Base-by-base conservation (phyloP, 345 rosid species). In the Ceriops decandra region DNA sequence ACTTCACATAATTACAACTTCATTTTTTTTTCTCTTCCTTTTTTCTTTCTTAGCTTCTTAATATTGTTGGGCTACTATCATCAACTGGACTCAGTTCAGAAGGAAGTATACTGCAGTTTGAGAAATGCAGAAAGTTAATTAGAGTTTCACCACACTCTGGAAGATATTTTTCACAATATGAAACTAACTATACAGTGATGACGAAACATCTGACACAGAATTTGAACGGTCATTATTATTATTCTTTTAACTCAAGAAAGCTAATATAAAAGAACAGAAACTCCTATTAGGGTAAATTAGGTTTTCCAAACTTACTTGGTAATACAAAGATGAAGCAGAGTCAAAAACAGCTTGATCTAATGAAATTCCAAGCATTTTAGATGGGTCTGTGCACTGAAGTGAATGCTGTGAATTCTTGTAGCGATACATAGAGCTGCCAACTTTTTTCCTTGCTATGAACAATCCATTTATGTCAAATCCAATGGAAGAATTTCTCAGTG, bases 351-450 rank as follows among this genome's bases (percentile, higher is more conserved):
- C 95, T 79, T 86, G 96, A 19, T 89, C 93, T 24, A 95, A 74
- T 63, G 96, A 85, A 70, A 95, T 91, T 57, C 96, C 96, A 56
- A 95, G 85, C 99, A 95, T 91, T 81, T 86, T 88, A 75, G 82
- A 70, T 62, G 88, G 80, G 72, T 79, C 87, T 38, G 80, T 65
- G 79, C 96, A 95, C 64, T 77, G 35, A 74, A 77, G 80, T 33
- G 85, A 77, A 69, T 92, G 77, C 36, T 75, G 77, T 36, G 73
- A 72, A 70, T 76, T 81, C 67, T 64, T 65, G 6, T 60, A 58
- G 54, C 31, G 22, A 69, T 72, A 57, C 54, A 67, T 74, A 1
- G 80, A 47, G 46, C 70, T 57, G 13, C 67, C 51, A 65, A 73
- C 77, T 9, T 63, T 72, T 60, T 73, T 66, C 67, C 78, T 81